Base-by-base conservation (phyloP, 2,329 filamentous ascomycete genomes). In the Mariannaea elegans region DNA sequence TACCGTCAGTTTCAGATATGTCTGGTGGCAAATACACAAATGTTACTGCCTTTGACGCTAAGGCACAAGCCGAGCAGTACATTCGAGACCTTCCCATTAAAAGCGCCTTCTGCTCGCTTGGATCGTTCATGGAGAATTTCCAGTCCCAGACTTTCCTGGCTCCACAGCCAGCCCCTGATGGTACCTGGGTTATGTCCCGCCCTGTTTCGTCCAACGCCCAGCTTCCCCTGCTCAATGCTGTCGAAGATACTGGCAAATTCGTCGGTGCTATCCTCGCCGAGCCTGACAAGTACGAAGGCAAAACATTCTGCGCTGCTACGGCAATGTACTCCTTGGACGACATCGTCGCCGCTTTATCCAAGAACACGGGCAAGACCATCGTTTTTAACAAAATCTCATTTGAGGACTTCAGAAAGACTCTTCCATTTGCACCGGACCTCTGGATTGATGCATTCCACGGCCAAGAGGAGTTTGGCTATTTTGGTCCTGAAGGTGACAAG, bases 31-130 rank as follows among this genome's bases (percentile, higher is more conserved):
- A 64, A 16, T 73, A 77, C 23, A 57, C 68, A 2, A 61, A 68
- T 1, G 73, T 77, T 13, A 59, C 71, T 23, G 76, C 79, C 18
- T 87, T 87, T 50, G 84, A 87, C 57, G 74, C 71, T 54, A 87
- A 87, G 64, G 81, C 82, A 7, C 73, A 80, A 32, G 77, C 81
- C 0, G 83, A 86, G 64, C 56, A 74, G 23, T 85, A 87, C 62
- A 84, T 87, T 52, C 80, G 81, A 10, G 63, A 64, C 0, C 71
- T 84, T 0, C 76, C 77, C 0, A 71, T 87, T 4, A 77, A 79
- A 21, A 76, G 73, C 45, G 75, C 78, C 2, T 82, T 81, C 59
- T 73, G 78, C 24, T 71, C 77, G 21, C 72, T 76, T 0, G 80
- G 76, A 0, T 76, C 69, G 45, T 82, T 78, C 68, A 81, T 82